These are phyloP conservation scores for Fusarium globosum DNA, from an alignment of 2,329 filamentous ascomycete genomes.

Conservation along the genomic window DNA sequence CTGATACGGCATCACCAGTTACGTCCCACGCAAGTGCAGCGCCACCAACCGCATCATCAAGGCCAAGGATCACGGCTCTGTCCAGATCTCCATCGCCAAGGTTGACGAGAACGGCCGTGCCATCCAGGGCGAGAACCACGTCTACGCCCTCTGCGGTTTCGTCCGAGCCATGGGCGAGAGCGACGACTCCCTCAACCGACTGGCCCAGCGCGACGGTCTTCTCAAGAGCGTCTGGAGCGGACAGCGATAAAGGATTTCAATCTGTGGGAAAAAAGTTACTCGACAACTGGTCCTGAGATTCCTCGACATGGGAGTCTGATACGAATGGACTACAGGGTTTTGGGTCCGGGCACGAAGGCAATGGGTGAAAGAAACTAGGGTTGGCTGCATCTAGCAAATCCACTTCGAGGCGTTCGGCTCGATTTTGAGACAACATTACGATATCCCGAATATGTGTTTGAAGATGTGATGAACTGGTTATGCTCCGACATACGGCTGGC, in stretches of 20 bases:
- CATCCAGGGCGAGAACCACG: slow-evolving; percentile 93
- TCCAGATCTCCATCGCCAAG: slow-evolving; percentile 97
- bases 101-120: slow-evolving; percentile 99
- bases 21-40: slow-evolving; percentile 98
- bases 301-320: slow-evolving; percentile 43
- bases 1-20: slow-evolving; percentile 65
- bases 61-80: slow-evolving; percentile 99
- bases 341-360: slow-evolving; percentile 53
- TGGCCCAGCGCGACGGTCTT: slow-evolving; percentile 95
- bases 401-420: slow-evolving; percentile 61
- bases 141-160: slow-evolving; percentile 97
- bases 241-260: slow-evolving; percentile 62
- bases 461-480: slow-evolving; percentile 47
- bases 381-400: slow-evolving; percentile 58
- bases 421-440: slow-evolving; percentile 56
- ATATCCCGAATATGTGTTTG: slow-evolving; percentile 42
- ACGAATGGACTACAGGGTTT: slow-evolving; percentile 44
- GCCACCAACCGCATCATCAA: slow-evolving; percentile 99
- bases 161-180: slow-evolving; percentile 97
- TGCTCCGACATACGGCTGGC: slow-evolving; percentile 60
- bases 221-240: slow-evolving; percentile 97
- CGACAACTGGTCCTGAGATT: slow-evolving; percentile 42
- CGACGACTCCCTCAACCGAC: slow-evolving; percentile 95
- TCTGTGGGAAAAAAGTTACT: slow-evolving; percentile 35
- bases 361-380: slow-evolving; percentile 54